Evolutionary conservation across 192 early-diverging fungal species (phyloP), one percentile per base, ranked within the genome.

Genomic region (Podila minutissima): DNA sequence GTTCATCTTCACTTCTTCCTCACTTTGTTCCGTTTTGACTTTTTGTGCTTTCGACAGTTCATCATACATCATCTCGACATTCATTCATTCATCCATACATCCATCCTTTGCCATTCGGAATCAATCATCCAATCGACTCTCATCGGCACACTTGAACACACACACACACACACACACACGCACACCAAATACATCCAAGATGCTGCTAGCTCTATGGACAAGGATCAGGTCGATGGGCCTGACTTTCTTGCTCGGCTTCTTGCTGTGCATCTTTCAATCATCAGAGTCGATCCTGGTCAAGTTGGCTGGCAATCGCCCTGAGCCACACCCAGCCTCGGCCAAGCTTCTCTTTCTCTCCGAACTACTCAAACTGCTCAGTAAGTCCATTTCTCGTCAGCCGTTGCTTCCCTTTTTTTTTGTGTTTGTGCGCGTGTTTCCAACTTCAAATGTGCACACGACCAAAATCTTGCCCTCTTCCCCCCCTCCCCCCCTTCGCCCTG

Each of bases 251-350:
- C 64, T 83, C 4, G 75, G 75, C 20, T 83, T 83, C 50, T 66
- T 83, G 12, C 59, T 83, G 51, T 83, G 83, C 59, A 67, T 83
- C 63, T 83, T 83, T 19, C 68, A 78, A 28, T 76, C 83, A 9
- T 83, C 83, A 4, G 83, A 83, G 59, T 83, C 83, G 13, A 69
- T 83, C 48, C 53, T 83, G 6, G 83, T 83, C 60, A 74, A 77
- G 37, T 33, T 83, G n/a, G 75, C 83, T 3, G 65, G 66, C 64
- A 74, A 74, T 32, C 75, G 69, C 26, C 66, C 75, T n/a, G 83
- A 78, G 2, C 73, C 83, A n/a, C 74, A 83, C 35, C 83, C 83
- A 5, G 74, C 68, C 28, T 83, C 83, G 5, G 61, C 71, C 11
- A 83, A 83, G 48, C 68, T 83, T 49, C 28, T 83, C 17, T 67